phyloP scores from a whole-genome alignment of 768 basidiomycete genomes.

The Hericium erinaceus region DNA sequence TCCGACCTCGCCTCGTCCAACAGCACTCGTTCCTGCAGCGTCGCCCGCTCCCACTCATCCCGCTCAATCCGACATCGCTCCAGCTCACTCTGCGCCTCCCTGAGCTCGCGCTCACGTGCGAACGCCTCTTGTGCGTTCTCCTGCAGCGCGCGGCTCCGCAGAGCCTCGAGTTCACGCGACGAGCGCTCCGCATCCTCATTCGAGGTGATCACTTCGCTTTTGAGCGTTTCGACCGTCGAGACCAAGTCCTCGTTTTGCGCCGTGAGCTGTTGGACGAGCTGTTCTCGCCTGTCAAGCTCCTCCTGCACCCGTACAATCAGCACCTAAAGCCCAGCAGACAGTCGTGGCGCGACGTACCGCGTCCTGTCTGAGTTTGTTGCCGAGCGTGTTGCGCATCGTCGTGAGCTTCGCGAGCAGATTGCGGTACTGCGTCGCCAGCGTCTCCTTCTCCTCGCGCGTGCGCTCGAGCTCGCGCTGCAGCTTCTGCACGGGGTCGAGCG shows the following conservation, averaged over 20 bases:
- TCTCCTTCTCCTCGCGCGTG: constrained; percentile 79
- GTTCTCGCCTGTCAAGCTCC: constrained; percentile 92
- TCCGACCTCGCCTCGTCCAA: constrained; percentile 62
- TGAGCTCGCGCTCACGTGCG: constrained; percentile 68
- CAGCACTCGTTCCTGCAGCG: constrained; percentile 56
- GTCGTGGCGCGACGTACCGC: constrained; percentile 52
- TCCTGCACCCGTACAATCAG: constrained; percentile 47
- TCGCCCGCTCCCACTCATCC: constrained; percentile 57
- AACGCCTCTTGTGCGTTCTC: constrained; percentile 63
- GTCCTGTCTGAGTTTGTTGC: constrained; percentile 92
- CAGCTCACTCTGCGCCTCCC: constrained; percentile 77
- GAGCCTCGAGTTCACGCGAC: constrained; percentile 56
- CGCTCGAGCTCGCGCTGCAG: constrained; percentile 70
- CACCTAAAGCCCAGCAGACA: not conserved
- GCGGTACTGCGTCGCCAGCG: constrained; percentile 77
- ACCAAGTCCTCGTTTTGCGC: constrained; percentile 69
- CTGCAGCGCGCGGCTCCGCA: constrained; percentile 56
- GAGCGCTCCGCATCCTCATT: constrained; percentile 68
- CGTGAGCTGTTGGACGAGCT: constrained; percentile 69
- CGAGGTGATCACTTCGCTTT: constrained; percentile 67
- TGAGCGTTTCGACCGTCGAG: constrained; percentile 67
- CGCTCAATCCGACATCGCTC: constrained; percentile 81
- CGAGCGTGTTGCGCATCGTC: constrained; percentile 86
- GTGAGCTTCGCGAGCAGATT: constrained; percentile 83
- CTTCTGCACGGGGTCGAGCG: constrained; percentile 41